Evolutionary conservation across 2,329 filamentous ascomycete genomes (phyloP).

Genomic region (Lachnellula willkommii): DNA sequence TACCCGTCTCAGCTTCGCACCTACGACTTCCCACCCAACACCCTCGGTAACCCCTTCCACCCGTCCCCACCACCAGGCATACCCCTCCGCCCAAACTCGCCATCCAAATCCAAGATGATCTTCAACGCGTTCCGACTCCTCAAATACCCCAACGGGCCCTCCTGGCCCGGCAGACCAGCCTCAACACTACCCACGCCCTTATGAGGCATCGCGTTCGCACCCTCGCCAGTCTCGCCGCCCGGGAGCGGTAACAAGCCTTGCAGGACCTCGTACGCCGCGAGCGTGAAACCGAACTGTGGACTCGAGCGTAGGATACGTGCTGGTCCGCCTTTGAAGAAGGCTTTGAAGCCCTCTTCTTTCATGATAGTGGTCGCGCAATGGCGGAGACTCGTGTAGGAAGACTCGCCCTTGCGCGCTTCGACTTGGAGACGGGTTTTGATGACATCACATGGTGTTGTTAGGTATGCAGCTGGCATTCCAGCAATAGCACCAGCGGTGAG

Average conservation of each 20-base stretch:
- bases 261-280: slow-evolving; percentile 90
- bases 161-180: slow-evolving; percentile 34
- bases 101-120: slow-evolving; percentile 89
- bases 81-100: slow-evolving; percentile 68
- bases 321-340: slow-evolving; percentile 98
- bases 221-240: slow-evolving; percentile 51
- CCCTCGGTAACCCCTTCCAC: slow-evolving; percentile 26
- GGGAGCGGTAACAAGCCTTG: slow-evolving; percentile 77
- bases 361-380: slow-evolving; percentile 80
- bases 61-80: slow-evolving; percentile 22
- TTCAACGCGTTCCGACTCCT: slow-evolving; percentile 87
- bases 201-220: slow-evolving; percentile 32
- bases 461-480: slow-evolving; percentile 85
- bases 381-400: slow-evolving; percentile 76
- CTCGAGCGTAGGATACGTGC: slow-evolving; percentile 92
- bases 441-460: slow-evolving; percentile 96
- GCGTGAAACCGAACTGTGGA: slow-evolving; percentile 95
- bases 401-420: slow-evolving; percentile 92
- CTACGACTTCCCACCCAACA: slow-evolving; percentile 22
- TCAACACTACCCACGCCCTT: slow-evolving; percentile 58
- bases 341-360: slow-evolving; percentile 87
- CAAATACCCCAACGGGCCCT: slow-evolving; percentile 48
- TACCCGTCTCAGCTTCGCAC: neutral
- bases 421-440: slow-evolving; percentile 99
- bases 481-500: slow-evolving; percentile 92